Evolutionary conservation across 805 yeast species (phyloP).

Genomic region (Cyberlindnera euphorbiae): DNA sequence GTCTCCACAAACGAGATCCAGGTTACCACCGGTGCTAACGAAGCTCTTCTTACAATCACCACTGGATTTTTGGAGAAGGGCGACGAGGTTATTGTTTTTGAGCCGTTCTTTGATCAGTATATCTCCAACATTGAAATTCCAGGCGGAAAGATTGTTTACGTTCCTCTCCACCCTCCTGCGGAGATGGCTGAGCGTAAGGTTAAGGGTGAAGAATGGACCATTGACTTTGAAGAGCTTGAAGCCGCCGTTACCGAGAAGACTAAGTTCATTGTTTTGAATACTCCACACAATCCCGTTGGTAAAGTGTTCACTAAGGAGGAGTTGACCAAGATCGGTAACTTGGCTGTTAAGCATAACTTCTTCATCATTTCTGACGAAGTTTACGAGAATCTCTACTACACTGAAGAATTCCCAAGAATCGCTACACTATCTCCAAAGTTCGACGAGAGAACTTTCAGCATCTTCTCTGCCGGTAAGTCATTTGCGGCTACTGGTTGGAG

Average conservation of each 20-base stretch:
- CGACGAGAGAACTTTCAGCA: constrained; percentile 73
- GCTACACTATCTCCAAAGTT: constrained; percentile 81
- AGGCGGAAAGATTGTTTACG: constrained; percentile 89
- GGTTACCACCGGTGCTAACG: constrained; percentile 96
- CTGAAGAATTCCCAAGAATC: constrained; percentile 67
- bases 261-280: constrained; percentile 80
- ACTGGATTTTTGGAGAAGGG: constrained; percentile 82
- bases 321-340: constrained; percentile 64
- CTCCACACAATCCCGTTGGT: constrained; percentile 97
- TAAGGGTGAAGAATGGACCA: constrained; percentile 80
- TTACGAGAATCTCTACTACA: constrained; percentile 82
- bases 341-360: constrained; percentile 82
- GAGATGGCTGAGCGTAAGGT: constrained; percentile 60
- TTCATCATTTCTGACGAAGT: constrained; percentile 90
- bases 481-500: constrained; percentile 99
- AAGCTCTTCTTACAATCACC: constrained; percentile 82
- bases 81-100: constrained; percentile 94
- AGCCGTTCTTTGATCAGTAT: constrained; percentile 96
- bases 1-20: constrained; percentile 60
- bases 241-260: constrained; percentile 70
- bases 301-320: constrained; percentile 80
- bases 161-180: constrained; percentile 78
- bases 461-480: constrained; percentile 96
- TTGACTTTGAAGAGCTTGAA: constrained; percentile 75
- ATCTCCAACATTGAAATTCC: constrained; percentile 90